Percentiles rank a stretch among this genome's conserved stretches.
These are phyloP conservation scores for Plasmodium cynomolgi DNA, from an alignment of 169 alveolate species.

Conservation along the genomic window DNA sequence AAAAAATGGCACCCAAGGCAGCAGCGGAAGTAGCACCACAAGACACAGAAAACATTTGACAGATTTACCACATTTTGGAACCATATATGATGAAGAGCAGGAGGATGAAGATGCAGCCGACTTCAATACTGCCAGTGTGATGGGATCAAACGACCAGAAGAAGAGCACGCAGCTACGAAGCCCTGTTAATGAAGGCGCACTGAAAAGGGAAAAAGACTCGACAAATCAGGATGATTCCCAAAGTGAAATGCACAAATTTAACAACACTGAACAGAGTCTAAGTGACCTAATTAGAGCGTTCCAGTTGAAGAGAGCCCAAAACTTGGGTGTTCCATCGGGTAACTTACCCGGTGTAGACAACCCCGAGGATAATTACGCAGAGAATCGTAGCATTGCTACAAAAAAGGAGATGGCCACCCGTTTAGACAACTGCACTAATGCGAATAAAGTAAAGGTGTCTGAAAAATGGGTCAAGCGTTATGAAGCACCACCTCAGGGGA, in stretches of 20 bases:
- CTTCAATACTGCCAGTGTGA: not conserved
- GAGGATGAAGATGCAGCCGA: not conserved
- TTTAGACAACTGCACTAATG: not conserved
- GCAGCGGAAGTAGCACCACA: not conserved
- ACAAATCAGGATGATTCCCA: not conserved
- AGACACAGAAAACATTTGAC: not conserved
- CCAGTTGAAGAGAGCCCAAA: not conserved
- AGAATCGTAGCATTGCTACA: not conserved
- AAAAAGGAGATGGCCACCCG: constrained; percentile 3
- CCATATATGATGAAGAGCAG: not conserved
- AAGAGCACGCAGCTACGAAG: constrained; percentile 1
- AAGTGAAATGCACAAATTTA: not conserved
- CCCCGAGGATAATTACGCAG: not conserved
- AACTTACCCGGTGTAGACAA: not conserved
- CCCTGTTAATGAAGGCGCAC: not conserved
- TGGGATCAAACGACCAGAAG: not conserved
- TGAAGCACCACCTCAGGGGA: not conserved
- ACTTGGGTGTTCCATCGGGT: not conserved
- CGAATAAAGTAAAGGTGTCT: not conserved
- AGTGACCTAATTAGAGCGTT: not conserved
- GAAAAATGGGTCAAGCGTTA: not conserved
- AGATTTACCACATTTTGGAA: not conserved
- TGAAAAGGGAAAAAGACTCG: not conserved
- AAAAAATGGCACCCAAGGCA: not conserved
- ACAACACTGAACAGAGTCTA: not conserved